Evolutionary conservation across 257 asterid species (phyloP), one percentile per base, ranked within the genome.

Genomic region (Salvia hispanica): DNA sequence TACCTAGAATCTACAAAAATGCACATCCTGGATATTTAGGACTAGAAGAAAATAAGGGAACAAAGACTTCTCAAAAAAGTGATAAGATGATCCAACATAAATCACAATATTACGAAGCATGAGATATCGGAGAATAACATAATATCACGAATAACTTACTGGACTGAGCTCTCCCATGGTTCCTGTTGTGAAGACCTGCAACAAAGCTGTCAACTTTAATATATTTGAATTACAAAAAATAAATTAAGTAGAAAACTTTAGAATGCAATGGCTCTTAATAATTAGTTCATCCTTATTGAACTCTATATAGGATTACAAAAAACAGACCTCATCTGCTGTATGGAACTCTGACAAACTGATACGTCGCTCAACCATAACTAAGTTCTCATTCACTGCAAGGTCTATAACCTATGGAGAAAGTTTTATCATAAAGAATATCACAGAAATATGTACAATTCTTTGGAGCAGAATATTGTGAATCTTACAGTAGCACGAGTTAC

Each of bases 81-180:
- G 18, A 36, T 53, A n/a, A 47, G 59, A 66, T 45, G 5, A 25
- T 45, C n/a, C 48, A 48, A 34, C 50, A 57, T 16, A 10, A 21
- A 56, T 64, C 18, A 25, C 7, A 40, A 58, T 42, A 6, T 18
- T 42, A 9, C 0, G 7, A 9, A 61, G 34, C 6, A 55, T 34
- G 13, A 40, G 21, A 14, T 14, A 42, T 53, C 13, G 57, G 33
- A 48, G 31, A 21, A 53, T 40, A 51, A 72, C 31, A 33, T 2
- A 58, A 15, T 57, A 4, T 40, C 9, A 66, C 31, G 28, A 14
- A 52, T 46, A 62, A 78, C 92, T 62, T 79, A 88, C 96, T 37
- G 97, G 97, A 67, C 85, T 86, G 62, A 88, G 87, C 68, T 91
- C 97, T 73, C 96, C 97, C 95, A 91, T 83, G 70, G 96, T 88